Base-by-base conservation (phyloP, 768 basidiomycete species). In the Lactarius pseudohatsudake region DNA sequence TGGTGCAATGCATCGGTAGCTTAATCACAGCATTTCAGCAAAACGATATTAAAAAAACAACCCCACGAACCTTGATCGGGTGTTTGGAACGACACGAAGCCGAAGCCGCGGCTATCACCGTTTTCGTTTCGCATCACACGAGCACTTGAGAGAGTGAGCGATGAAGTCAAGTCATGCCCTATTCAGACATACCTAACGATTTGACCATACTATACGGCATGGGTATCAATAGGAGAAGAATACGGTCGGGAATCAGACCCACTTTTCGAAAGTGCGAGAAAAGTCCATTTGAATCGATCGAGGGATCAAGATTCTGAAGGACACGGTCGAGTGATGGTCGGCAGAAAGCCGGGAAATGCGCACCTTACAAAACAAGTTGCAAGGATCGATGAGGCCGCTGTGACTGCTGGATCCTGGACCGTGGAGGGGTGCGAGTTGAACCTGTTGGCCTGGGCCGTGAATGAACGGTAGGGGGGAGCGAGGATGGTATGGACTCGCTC, bases 351-450 rank as follows among this genome's bases (percentile, higher is more conserved):
- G 40, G 32, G 62, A 34, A 36, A 8, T 1, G 71, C 79, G 53
- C 65, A 91, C 90, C 81, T 93, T 93, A 82, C 90, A 92, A 76
- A 94, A 94, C 57, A 94, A 77, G 74, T 94, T 94, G 81, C 92
- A 94, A 0, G 93, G 92, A 76, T 94, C 92, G 67, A 94, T 93
- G 32, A 95, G 81, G 22, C 93, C 93, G 69, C 91, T 92, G 73
- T 93, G 90, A 72, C 91, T 93, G 62, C 71, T 85, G 41, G 90
- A 87, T n/a, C 91, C 91, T 45, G 90, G 91, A 4, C 92, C 92
- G 22, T 70, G 68, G 57, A 84, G 60, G 16, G 92, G 93, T 1
- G 92, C 92, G 9, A 88, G 82, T 75, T 95, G 92, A 40, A 94
- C 91, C 75, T 94, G 92, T 74, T 95, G 93, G 3, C 93, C 93